Evolutionary conservation across 768 basidiomycete genomes (phyloP), one percentile per base, ranked within the genome.

Genomic region (Crucibulum laeve): DNA sequence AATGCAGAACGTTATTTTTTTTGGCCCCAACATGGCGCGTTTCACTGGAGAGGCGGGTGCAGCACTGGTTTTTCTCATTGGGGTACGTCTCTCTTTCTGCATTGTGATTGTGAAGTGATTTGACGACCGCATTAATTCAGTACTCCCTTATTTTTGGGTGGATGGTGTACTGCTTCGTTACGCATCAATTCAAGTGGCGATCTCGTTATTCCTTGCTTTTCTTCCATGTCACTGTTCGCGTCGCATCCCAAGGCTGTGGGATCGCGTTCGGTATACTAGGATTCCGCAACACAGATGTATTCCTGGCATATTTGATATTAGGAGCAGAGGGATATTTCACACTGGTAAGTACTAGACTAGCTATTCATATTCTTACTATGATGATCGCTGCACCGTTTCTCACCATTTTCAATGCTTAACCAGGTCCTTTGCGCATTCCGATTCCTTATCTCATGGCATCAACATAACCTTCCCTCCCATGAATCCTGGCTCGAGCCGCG

Each of bases 381-480:
- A n/a, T 37, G 11, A 37, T n/a, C 18, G 4, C n/a, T n/a, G n/a
- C n/a, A 37, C 6, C 19, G n/a, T 30, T 30, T 19, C 38, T 19
- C 19, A 14, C 18, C 19, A n/a, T n/a, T n/a, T n/a, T n/a, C n/a
- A n/a, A n/a, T n/a, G n/a, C n/a, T n/a, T n/a, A n/a, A n/a, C 49
- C 54, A 49, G 47, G 55, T 51, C 28, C 54, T 67, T 4, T 65
- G 64, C 44, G 47, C 64, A 4, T 64, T 60, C 44, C 60, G 64
- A 14, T 65, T 63, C 55, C 53, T 65, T 40, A 56, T 65, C 19
- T 61, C 59, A 11, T 67, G 65, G 65, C 65, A 67, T 22, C 54
- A 63, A 36, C 61, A 59, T 39, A 65, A 65, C 39, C 51, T 60
- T 17, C 51, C 53, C 3, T 50, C 45, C 7, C 58, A 58, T 8